These are phyloP conservation scores for Quercus lobata DNA, from an alignment of 331 rosid genomes.

Conservation along the genomic window DNA sequence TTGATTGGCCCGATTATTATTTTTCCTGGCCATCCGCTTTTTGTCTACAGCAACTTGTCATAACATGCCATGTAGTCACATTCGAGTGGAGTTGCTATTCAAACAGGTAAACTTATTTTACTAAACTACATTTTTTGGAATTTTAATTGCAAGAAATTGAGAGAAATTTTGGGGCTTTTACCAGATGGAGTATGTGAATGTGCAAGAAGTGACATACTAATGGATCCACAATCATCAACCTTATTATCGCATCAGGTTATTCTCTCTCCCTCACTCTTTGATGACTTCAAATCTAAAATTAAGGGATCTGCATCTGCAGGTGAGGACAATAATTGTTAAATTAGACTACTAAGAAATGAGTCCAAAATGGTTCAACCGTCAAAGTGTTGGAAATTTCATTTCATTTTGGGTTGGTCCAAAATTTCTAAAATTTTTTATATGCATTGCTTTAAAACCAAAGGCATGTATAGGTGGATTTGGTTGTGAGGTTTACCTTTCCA, in stretches of 20 bases:
- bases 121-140: no score
- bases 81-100: background rate
- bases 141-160: background rate
- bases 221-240: slow-evolving; percentile 5
- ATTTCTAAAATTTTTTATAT: slow-evolving; percentile 17
- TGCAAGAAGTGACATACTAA: no score
- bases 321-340: slow-evolving; percentile 2
- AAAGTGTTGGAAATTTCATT: slow-evolving; percentile 7
- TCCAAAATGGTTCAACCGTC: slow-evolving; percentile 9
- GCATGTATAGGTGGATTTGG: slow-evolving; percentile 4
- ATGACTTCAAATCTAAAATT: no score
- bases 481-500: slow-evolving; percentile 19
- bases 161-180: no score
- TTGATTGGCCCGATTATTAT: slow-evolving; percentile 14
- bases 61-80: background rate
- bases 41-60: slow-evolving; percentile 8
- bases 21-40: background rate
- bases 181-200: background rate
- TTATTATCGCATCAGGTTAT: background rate
- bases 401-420: slow-evolving; percentile 19
- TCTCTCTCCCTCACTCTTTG: no score
- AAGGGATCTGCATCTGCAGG: no score
- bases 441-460: slow-evolving; percentile 17
- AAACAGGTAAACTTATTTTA: no score
- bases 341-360: slow-evolving; percentile 16